Evolutionary conservation across 257 asterid genomes (phyloP).

Genomic region (Solanum virginianum): DNA sequence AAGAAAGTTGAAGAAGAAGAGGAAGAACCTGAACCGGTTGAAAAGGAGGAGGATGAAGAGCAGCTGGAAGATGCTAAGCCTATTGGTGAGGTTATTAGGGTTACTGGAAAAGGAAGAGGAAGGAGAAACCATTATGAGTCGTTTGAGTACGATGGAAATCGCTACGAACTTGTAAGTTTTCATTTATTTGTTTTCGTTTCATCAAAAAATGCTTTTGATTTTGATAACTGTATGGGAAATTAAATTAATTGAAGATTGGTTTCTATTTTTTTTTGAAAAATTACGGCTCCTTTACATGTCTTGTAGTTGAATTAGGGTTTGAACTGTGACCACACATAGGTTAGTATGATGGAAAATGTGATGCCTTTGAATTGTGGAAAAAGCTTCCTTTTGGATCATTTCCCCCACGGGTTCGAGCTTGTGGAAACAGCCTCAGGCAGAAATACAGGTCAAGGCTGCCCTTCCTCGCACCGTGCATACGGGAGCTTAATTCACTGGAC

Average conservation of each 20-base stretch:
- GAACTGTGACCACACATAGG: background rate
- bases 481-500: background rate
- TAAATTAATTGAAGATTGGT: background rate
- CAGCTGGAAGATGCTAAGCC: constrained; percentile 50
- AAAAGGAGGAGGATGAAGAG: constrained; percentile 2
- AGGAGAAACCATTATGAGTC: constrained; percentile 29
- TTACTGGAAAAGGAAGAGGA: constrained; percentile 59
- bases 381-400: too few relatives aligned
- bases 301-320: background rate
- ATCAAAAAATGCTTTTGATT: background rate
- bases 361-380: background rate
- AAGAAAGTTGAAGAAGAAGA: constrained; percentile 32
- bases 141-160: constrained; percentile 66
- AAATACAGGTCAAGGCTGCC: background rate
- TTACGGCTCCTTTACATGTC: background rate
- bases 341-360: background rate
- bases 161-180: constrained; percentile 57
- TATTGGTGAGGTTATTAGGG: constrained; percentile 53
- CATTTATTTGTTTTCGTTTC: background rate
- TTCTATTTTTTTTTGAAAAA: background rate
- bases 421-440: background rate
- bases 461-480: background rate
- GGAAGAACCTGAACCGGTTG: background rate
- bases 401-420: background rate
- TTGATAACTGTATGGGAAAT: background rate